phyloP scores from a whole-genome alignment of 2,329 filamentous ascomycete species.

The Tricladium varicosporioides region DNA sequence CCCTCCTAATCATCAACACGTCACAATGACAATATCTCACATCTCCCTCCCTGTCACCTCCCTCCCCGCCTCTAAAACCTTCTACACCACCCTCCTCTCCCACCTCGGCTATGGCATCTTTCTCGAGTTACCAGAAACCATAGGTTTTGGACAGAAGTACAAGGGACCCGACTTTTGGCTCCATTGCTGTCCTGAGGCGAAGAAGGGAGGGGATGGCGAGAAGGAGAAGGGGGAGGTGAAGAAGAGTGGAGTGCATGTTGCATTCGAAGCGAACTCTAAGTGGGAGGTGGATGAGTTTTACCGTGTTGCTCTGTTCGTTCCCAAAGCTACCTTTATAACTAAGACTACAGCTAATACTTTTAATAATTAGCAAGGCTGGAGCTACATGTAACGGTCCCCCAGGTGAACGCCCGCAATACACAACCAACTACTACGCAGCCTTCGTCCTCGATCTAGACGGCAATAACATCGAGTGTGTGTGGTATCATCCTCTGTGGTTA shows the following conservation, averaged over 20 bases:
- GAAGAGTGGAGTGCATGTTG: constrained; percentile 7
- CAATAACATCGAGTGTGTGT: constrained; percentile 20
- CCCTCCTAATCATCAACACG: too few relatives aligned
- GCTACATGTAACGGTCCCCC: constrained; percentile 14
- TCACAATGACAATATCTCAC: constrained; percentile 16
- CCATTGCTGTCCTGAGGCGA: constrained; percentile 5
- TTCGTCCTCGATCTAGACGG: constrained; percentile 18
- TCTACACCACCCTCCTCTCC: constrained; percentile 14
- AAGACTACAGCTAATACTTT: too few relatives aligned
- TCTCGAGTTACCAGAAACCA: constrained; percentile 2
- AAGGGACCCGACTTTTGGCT: constrained; percentile 19
- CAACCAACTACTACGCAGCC: constrained; percentile 15
- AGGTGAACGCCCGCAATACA: constrained; percentile 13
- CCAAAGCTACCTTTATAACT: too few relatives aligned
- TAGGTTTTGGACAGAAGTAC: constrained; percentile 6
- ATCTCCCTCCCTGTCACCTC: constrained; percentile 17
- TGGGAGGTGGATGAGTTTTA: constrained; percentile 12
- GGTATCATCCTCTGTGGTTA: constrained; percentile 20
- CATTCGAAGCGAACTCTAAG: constrained; percentile 9
- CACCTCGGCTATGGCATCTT: constrained; percentile 14
- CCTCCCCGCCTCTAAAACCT: constrained; percentile 7
- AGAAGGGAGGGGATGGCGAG: neutral
- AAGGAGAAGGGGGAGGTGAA: neutral
- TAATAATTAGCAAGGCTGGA: constrained; percentile 21
- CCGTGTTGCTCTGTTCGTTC: constrained; percentile 11